phyloP scores from a whole-genome alignment of 177 flowering plant genomes.

The Vitis hybrid region DNA sequence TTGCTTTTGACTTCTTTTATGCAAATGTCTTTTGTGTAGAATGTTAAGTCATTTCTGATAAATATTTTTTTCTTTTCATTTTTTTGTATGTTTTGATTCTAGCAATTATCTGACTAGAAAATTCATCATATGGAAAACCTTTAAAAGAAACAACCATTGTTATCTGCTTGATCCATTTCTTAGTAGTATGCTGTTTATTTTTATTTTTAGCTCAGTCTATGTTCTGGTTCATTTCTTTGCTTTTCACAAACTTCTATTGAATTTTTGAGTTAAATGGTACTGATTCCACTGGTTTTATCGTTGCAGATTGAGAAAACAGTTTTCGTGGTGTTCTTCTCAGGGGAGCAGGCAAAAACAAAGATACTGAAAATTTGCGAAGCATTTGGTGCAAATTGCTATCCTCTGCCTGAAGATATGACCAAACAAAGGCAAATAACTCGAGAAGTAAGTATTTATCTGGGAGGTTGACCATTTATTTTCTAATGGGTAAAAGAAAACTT shows the following conservation, averaged over 20 bases:
- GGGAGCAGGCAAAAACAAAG: slow-evolving; percentile 93
- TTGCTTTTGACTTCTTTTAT: no score
- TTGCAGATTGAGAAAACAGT: slow-evolving; percentile 91
- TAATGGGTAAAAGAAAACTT: not conserved
- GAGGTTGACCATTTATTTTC: slow-evolving; percentile 2
- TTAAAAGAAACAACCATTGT: not conserved
- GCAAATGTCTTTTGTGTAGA: no score
- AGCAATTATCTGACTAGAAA: not conserved
- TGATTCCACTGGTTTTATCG: slow-evolving; percentile 6
- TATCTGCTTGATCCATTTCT: not conserved
- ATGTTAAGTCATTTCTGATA: no score
- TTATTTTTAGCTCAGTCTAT: not conserved
- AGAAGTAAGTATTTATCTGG: slow-evolving; percentile 57
- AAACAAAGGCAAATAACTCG: slow-evolving; percentile 82
- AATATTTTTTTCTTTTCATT: no score
- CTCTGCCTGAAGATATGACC: slow-evolving; percentile 86
- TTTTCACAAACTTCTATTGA: not conserved
- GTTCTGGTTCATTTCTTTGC: not conserved
- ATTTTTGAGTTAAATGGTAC: not conserved
- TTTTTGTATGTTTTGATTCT: no score
- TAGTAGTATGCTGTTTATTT: no score
- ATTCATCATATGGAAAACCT: not conserved
- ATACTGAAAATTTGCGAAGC: slow-evolving; percentile 96
- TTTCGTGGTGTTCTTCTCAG: slow-evolving; percentile 95
- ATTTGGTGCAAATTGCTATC: slow-evolving; percentile 97